These are phyloP conservation scores for Lavandula angustifolia DNA, from an alignment of 257 asterid species.

Conservation along the genomic window DNA sequence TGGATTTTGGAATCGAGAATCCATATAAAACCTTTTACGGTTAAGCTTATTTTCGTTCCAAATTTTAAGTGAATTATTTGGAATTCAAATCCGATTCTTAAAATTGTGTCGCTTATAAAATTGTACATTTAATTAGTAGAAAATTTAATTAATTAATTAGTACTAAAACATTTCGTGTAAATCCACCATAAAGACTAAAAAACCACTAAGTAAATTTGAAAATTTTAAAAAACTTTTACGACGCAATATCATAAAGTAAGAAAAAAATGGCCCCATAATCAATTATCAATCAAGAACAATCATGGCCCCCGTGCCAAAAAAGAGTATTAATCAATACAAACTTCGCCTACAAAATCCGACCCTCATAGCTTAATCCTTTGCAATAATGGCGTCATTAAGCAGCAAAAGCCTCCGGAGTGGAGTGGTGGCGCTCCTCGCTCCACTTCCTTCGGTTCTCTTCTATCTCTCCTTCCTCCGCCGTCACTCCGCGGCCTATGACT, in stretches of 20 bases:
- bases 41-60: too few species aligned
- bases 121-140: too few species aligned
- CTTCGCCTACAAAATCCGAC: conserved; percentile 31
- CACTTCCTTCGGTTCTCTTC: conserved; percentile 82
- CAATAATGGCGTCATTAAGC: conserved; percentile 29
- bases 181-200: background rate
- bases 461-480: conserved; percentile 67
- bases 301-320: background rate
- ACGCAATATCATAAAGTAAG: background rate
- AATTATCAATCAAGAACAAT: conserved; percentile 2
- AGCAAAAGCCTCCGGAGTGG: conserved; percentile 57
- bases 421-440: conserved; percentile 56
- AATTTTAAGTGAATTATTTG: too few species aligned
- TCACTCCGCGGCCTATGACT: conserved; percentile 34
- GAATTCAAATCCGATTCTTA: too few species aligned
- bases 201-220: background rate
- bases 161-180: too few species aligned
- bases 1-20: too few species aligned
- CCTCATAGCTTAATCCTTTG: background rate
- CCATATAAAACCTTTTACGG: too few species aligned
- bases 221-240: background rate
- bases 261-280: conserved; percentile 4
- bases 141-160: too few species aligned
- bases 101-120: too few species aligned
- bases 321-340: background rate